Conservation (phyloP, 805 yeast species). For the Candida parachauliodes region DNA sequence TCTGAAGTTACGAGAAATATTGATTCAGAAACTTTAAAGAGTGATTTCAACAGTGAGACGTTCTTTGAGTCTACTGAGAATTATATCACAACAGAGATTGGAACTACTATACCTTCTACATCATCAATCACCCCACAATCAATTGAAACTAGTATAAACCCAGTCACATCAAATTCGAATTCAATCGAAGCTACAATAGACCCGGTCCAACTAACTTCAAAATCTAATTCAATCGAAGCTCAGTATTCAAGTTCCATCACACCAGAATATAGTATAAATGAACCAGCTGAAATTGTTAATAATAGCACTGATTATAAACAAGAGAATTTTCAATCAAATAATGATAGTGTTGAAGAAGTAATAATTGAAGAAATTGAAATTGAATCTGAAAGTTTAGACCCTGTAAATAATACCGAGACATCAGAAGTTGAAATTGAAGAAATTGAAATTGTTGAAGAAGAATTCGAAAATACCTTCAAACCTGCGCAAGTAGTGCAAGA, state of each 20-base stretch:
- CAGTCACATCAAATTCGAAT: neutral
- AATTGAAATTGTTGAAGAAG: constrained; percentile 7
- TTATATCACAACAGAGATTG: constrained; percentile 7
- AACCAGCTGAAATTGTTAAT: neutral
- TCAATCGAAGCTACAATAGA: neutral
- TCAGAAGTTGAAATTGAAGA: constrained; percentile 9
- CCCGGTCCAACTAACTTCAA: too few relatives aligned
- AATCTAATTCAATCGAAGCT: too few relatives aligned
- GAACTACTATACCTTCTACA: neutral
- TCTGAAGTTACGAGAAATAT: constrained; percentile 17
- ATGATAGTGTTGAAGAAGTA: constrained; percentile 4
- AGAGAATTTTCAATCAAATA: too few relatives aligned
- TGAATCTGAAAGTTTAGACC: constrained; percentile 7
- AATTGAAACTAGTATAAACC: too few relatives aligned
- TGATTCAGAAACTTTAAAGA: constrained; percentile 12
- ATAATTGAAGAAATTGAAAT: constrained; percentile 7
- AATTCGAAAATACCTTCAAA: constrained; percentile 10
- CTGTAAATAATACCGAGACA: constrained; percentile 8
- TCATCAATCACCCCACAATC: too few relatives aligned
- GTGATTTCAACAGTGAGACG: constrained; percentile 14
- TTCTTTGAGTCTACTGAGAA: constrained; percentile 10
- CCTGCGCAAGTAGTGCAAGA: constrained; percentile 10
- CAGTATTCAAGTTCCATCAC: too few relatives aligned
- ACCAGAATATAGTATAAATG: neutral
- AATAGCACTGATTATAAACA: neutral